A percentile compares a stretch with the other conserved stretches of the same genome.
Conservation (phyloP, 768 basidiomycete species). For the Pleurotus djamor region DNA sequence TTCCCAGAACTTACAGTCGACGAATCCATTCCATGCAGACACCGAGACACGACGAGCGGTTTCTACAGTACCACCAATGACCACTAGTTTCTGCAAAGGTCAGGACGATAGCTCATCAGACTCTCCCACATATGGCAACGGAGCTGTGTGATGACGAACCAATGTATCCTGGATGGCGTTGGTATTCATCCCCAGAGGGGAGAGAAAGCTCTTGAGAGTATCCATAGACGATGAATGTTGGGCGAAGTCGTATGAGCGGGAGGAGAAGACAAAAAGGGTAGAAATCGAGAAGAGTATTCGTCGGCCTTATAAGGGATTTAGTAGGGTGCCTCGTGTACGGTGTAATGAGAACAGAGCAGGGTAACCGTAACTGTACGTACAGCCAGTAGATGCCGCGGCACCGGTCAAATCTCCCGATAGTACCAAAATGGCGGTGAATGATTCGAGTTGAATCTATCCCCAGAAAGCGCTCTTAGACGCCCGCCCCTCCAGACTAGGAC, state of each 20-base stretch:
- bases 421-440: slow-evolving; percentile 6
- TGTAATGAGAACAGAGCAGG: slow-evolving; percentile 27
- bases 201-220: slow-evolving; percentile 64
- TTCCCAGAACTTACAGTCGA: slow-evolving; percentile 61
- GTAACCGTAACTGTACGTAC: background rate
- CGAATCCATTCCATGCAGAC: slow-evolving; percentile 87
- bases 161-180: slow-evolving; percentile 78
- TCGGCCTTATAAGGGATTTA: slow-evolving; percentile 40
- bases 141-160: slow-evolving; percentile 33
- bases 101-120: slow-evolving; percentile 3
- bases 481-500: background rate
- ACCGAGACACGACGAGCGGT: slow-evolving; percentile 79
- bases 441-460: slow-evolving; percentile 4
- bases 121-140: slow-evolving; percentile 3
- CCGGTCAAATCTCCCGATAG: slow-evolving; percentile 7
- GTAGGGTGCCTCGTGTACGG: slow-evolving; percentile 35
- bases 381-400: slow-evolving; percentile 7
- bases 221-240: slow-evolving; percentile 48
- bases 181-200: slow-evolving; percentile 66
- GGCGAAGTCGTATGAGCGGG: slow-evolving; percentile 11
- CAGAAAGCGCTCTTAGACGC: background rate
- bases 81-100: slow-evolving; percentile 71
- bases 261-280: slow-evolving; percentile 19
- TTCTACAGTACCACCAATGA: slow-evolving; percentile 87
- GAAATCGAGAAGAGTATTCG: slow-evolving; percentile 35